phyloP scores from a whole-genome alignment of 2,329 filamentous ascomycete species.

The Daldinia sp. region DNA sequence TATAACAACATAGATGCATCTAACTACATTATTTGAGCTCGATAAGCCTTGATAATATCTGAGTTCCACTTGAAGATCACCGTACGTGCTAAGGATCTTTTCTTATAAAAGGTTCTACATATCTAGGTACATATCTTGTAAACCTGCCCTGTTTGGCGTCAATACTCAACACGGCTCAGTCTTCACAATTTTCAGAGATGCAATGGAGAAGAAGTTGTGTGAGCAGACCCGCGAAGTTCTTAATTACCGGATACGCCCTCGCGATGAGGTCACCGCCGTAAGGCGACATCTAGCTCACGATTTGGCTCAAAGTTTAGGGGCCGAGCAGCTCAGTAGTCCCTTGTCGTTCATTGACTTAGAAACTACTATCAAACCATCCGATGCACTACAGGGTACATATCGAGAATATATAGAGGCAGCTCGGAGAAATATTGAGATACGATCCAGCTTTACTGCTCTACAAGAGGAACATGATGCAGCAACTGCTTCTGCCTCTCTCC shows the following conservation, averaged over 20 bases:
- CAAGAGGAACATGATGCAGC: conserved; percentile 48
- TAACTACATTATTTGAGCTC: neutral
- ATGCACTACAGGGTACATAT: conserved; percentile 61
- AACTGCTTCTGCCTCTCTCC: conserved; percentile 35
- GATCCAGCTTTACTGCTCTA: conserved; percentile 59
- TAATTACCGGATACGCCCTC: conserved; percentile 65
- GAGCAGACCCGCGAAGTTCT: conserved; percentile 59
- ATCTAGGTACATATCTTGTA: neutral
- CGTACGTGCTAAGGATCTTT: neutral
- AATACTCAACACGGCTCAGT: neutral
- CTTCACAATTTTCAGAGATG: conserved; percentile 8
- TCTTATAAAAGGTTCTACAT: neutral
- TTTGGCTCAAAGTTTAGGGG: conserved; percentile 61
- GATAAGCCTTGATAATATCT: conserved; percentile 5
- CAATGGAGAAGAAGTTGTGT: conserved; percentile 49
- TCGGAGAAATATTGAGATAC: conserved; percentile 64
- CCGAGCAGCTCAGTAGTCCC: conserved; percentile 58
- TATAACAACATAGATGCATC: conserved; percentile 5
- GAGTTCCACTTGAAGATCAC: neutral
- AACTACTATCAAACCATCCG: conserved; percentile 52
- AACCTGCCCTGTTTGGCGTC: neutral
- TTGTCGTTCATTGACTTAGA: conserved; percentile 62
- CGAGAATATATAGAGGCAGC: conserved; percentile 68
- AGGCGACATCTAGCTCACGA: conserved; percentile 67
- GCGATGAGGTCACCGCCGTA: conserved; percentile 69